Evolutionary conservation across 78 protist genomes (phyloP).

Genomic region (Dictyostelium citrinum): DNA sequence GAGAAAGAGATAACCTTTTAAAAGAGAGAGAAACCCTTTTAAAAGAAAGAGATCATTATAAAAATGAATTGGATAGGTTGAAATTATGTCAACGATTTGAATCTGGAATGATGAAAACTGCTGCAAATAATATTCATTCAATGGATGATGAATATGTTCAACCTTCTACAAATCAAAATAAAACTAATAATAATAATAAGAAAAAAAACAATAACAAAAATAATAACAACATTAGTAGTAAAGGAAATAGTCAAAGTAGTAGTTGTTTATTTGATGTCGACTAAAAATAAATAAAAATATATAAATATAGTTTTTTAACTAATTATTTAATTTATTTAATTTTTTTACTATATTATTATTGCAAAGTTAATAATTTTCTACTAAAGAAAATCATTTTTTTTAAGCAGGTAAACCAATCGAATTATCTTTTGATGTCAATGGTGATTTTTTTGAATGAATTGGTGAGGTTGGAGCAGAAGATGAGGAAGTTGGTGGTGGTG

Average conservation of each 20-base stretch:
- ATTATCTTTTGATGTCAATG: background rate
- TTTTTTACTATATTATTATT: too few species aligned
- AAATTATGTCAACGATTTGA: background rate
- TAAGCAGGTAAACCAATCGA: background rate
- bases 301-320: too few species aligned
- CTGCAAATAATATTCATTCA: background rate
- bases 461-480: background rate
- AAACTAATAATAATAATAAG: background rate
- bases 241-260: background rate
- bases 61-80: background rate
- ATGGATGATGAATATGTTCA: background rate
- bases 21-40: background rate
- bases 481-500: background rate
- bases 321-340: too few species aligned
- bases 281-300: too few species aligned
- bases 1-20: background rate
- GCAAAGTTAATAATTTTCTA: too few species aligned
- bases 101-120: background rate
- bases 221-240: background rate
- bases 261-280: background rate
- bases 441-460: background rate
- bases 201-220: background rate
- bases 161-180: background rate
- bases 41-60: background rate
- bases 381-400: background rate